Evolutionary conservation across 2,329 filamentous ascomycete genomes (phyloP).

Genomic region (Diplodia corticola): DNA sequence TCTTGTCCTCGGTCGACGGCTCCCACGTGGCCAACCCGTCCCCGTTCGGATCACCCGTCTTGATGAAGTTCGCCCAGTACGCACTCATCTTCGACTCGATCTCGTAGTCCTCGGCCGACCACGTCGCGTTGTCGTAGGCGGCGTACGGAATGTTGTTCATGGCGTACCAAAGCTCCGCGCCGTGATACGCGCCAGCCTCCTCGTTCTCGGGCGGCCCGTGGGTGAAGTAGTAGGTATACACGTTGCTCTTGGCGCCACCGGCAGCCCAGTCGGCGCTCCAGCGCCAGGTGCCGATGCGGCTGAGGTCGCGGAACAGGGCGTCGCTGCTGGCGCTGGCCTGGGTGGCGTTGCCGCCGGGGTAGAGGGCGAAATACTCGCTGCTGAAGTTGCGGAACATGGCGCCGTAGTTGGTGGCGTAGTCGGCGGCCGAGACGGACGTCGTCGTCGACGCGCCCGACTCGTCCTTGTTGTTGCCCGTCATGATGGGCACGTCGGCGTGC

Average conservation of each 20-base stretch:
- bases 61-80: conserved; percentile 22
- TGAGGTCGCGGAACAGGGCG: conserved; percentile 28
- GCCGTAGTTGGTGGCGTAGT: not conserved
- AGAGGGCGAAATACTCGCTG: not conserved
- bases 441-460: conserved; percentile 57
- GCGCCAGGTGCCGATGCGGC: conserved; percentile 31
- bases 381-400: conserved; percentile 24
- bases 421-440: conserved; percentile 43
- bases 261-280: conserved; percentile 30
- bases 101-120: conserved; percentile 34
- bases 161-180: conserved; percentile 43
- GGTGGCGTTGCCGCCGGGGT: not conserved
- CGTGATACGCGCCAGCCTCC: conserved; percentile 39
- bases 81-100: conserved; percentile 24
- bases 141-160: conserved; percentile 39
- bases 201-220: conserved; percentile 40
- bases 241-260: conserved; percentile 24
- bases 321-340: conserved; percentile 25
- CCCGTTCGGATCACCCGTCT: conserved; percentile 7
- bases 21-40: not conserved
- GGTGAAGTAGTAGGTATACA: conserved; percentile 42
- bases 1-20: not conserved
- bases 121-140: conserved; percentile 25
- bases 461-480: conserved; percentile 57
- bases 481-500: conserved; percentile 52